Evolutionary conservation across 2,329 filamentous ascomycete genomes (phyloP), one percentile per base, ranked within the genome.

Genomic region (Cladosporium phlei): DNA sequence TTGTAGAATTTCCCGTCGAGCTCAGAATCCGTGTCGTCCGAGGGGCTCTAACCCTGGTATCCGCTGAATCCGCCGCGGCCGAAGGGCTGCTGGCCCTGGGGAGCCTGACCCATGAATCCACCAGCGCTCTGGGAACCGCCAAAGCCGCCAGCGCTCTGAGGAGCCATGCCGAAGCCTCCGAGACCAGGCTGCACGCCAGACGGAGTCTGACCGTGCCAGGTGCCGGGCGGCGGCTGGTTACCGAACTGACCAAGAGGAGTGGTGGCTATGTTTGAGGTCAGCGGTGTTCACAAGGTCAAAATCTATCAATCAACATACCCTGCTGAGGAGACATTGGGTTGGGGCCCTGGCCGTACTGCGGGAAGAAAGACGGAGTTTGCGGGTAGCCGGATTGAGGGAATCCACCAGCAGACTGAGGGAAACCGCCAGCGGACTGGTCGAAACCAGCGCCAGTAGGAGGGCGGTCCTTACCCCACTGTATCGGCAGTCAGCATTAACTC

Each of bases 391-490:
- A 46, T 12, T 37, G 29, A 11, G 83, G 37, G 35, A 40, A 40
- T 14, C 45, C 35, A 69, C 81, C 83, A 58, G 78, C 38, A 66
- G 84, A 59, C 82, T 87, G 65, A 90, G 86, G 83, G 65, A 86
- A 91, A 48, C 49, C 57, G 58, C 88, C 87, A 60, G 95, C 94
- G 58, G 85, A 86, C 61, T 86, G 78, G 57, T 45, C 42, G 9
- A 45, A 45, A 19, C 42, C 42, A 12, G 42, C 42, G 9, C 83
- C 79, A 59, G 82, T 89, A 21, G 93, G 88, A 44, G 90, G 89
- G 72, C 95, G 95, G 71, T 98, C 93, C 74, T 98, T 98, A 66
- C 93, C 93, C 93, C 93, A 98, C 91, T 97, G 64, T 29, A 5
- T 29, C 8, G 58, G 39, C 56, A 56, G 51, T 61, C 71, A 48